Percentiles rank a stretch among this genome's conserved stretches.
phyloP scores from a whole-genome alignment of 495 filamentous ascomycete species.

The Penicillium ochrochloron region DNA sequence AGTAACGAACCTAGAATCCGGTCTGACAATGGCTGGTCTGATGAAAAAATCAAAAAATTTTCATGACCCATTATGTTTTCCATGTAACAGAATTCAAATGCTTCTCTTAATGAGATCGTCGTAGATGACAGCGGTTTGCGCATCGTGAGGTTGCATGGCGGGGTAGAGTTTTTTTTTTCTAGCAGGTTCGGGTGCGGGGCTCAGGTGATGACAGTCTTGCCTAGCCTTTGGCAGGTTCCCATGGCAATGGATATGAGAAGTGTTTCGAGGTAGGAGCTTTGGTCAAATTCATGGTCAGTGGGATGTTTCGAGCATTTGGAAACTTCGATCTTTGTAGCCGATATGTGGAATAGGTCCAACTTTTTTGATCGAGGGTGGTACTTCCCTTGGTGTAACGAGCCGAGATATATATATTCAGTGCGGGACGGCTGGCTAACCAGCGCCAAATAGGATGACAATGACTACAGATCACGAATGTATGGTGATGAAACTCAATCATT shows the following conservation, averaged over 20 bases:
- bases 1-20: slow-evolving; percentile 37
- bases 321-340: no score
- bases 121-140: neutral
- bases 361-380: no score
- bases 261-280: no score
- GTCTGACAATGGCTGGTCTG: slow-evolving; percentile 31
- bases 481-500: no score
- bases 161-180: slow-evolving; percentile 8
- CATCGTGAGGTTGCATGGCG: neutral
- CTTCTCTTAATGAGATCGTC: neutral
- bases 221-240: neutral
- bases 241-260: neutral
- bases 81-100: neutral
- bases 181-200: slow-evolving; percentile 8
- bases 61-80: slow-evolving; percentile 26
- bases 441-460: no score
- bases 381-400: no score
- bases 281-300: no score
- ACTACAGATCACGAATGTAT: no score
- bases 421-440: no score
- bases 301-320: no score
- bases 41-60: slow-evolving; percentile 40
- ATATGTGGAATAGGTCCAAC: no score
- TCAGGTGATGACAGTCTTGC: neutral
- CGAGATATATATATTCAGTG: no score